phyloP scores from a whole-genome alignment of 2,329 filamentous ascomycete genomes.

The Scedosporium aurantiacum region DNA sequence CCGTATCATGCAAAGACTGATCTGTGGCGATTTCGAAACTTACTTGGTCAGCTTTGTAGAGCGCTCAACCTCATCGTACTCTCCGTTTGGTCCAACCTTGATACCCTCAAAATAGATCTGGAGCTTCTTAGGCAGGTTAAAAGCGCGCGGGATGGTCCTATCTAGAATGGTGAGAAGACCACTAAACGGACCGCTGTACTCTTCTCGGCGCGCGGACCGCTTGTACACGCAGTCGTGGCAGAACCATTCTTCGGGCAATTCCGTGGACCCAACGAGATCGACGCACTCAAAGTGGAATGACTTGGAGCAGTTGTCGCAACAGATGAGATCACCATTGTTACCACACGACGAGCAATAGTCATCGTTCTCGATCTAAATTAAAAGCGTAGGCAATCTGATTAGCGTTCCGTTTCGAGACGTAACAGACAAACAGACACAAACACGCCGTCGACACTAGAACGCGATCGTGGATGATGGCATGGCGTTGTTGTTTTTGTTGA shows the following conservation, averaged over 20 bases:
- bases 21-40: slow-evolving; percentile 20
- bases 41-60: slow-evolving; percentile 51
- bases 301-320: slow-evolving; percentile 83
- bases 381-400: neutral
- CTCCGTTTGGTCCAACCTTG: slow-evolving; percentile 62
- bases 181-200: slow-evolving; percentile 46
- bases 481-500: too few species aligned
- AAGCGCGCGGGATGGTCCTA: slow-evolving; percentile 59
- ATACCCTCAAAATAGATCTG: slow-evolving; percentile 74
- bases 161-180: slow-evolving; percentile 54
- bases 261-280: slow-evolving; percentile 56
- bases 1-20: neutral
- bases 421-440: neutral
- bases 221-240: slow-evolving; percentile 60
- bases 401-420: neutral
- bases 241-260: slow-evolving; percentile 68
- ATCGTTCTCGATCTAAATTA: slow-evolving; percentile 59
- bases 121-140: slow-evolving; percentile 58
- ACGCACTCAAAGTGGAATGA: slow-evolving; percentile 87
- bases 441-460: too few species aligned
- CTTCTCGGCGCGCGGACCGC: slow-evolving; percentile 27
- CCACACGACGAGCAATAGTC: slow-evolving; percentile 84
- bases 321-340: slow-evolving; percentile 74
- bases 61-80: slow-evolving; percentile 60
- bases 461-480: too few species aligned